Evolutionary conservation across 306 rosid species (phyloP), one percentile per base, ranked within the genome.

Genomic region (Sesbania bispinosa): DNA sequence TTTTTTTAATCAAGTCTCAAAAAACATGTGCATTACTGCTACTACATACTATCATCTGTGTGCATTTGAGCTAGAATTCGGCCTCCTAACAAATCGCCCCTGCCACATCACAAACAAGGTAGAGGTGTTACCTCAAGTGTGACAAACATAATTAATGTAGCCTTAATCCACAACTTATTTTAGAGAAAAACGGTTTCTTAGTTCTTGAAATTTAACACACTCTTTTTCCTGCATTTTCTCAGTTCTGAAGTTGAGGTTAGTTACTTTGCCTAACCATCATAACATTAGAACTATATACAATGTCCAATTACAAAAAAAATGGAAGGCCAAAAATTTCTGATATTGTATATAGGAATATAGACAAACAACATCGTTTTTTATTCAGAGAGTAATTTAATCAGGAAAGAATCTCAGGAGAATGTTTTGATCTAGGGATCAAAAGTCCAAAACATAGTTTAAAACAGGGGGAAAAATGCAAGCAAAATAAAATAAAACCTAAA

Each of bases 11-110:
- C 4, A 35, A 53, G 30, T 38, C 48, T 27, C 70, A 30, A 39
- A 64, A n/a, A 68, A 26, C 8, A 36, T 27, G 42, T 70, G 60
- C 61, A 57, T 35, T 79, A 38, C 42, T 61, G 42, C 69, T 26
- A 41, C 73, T 69, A 62, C 16, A 62, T 29, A 8, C 26, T 35
- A 48, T 73, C 73, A 51, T 75, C 86, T 75, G 32, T 79, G 82
- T 15, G 67, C 72, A 62, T 69, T 77, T 27, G 72, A 59, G 85
- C 87, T 84, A 50, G 77, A 79, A 79, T 83, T 85, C 39, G 87
- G 83, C 80, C 96, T 89, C 82, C 85, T 85, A 67, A 92, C 96
- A 83, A 92, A 92, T 51, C 92, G 83, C 7, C 98, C 96, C 98
- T 92, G 95, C 78, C 78, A 85, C 38, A 23, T 35, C 61, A 76